Evolutionary conservation across 257 asterid genomes (phyloP), one percentile per base, ranked within the genome.

Genomic region (Phtheirospermum japonicum): DNA sequence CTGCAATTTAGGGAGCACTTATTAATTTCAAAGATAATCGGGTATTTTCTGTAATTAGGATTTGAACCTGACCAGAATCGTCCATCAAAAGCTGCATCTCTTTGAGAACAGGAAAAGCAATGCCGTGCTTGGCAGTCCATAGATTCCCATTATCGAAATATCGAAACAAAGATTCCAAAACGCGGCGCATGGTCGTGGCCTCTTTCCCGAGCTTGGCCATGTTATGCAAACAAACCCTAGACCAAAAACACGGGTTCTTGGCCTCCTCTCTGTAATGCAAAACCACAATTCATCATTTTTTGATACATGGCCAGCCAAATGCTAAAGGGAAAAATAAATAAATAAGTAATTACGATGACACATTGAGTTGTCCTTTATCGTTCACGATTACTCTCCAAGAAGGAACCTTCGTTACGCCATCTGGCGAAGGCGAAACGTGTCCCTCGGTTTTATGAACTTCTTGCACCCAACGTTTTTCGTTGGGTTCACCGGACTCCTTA

Each of bases 121-220:
- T 80, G 60, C 95, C 97, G 17, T 71, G 52, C 75, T 82, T 79
- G 54, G 76, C 52, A 16, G 82, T 81, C 99, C 99, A 93, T 18
- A 78, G 70, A 64, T 87, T 87, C 60, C 85, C 95, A 7, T 58
- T 76, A 64, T 93, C 99, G 33, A 93, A 87, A 78, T 82, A 89
- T 16, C 94, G 94, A 60, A 93, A 93, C 77, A 89, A 75, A 58
- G 97, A 87, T 77, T 92, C 99, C 63, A 92, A 74, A 73, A 92
- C 94, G 5, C 95, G 94, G 45, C 99, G 88, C 95, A 87, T 86
- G 14, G 97, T 92, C 7, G 97, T 82, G 33, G 86, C 97, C 77
- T 92, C 99, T 79, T 80, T 89, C 42, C 94, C 97, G 11, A 92
- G 93, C 67, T 79, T 92, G 66, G 97, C 94, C 95, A 92, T 89